Evolutionary conservation across 495 filamentous ascomycete genomes (phyloP), one percentile per base, ranked within the genome.

Genomic region (Penicillium fimorum): DNA sequence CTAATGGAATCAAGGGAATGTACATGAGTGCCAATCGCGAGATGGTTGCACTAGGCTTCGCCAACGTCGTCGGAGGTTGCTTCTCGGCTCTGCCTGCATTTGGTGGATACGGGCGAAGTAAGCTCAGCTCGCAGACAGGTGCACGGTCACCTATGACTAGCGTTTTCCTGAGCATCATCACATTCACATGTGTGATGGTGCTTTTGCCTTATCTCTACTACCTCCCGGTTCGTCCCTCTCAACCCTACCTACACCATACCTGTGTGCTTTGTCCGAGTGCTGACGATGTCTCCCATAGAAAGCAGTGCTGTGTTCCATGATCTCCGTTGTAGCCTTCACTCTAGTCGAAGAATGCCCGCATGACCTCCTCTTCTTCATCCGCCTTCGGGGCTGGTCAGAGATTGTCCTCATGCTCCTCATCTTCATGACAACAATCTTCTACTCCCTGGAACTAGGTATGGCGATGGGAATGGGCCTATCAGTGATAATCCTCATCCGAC

Each of bases 71-170:
- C 6, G 92, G 93, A n/a, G 87, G 89, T 1, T 89, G 90, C 63
- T 99, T 97, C 71, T 88, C 89, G 80, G 83, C 88, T 8, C 77
- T 99, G 5, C 94, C 94, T 10, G 91, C 90, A 1, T 99, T 97
- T 77, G 94, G 94, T 13, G 94, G 94, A 2, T 99, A 99, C 66
- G 94, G 93, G 29, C 81, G 94, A 63, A 96, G 90, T 74, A 99
- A 97, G 65, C 88, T 97, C 59, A 99, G 97, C 68, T 83, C 86
- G 38, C 85, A 87, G 25, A 97, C 94, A 0, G 94, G 94, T 44
- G 94, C 93, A 24, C 87, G 85, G 58, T 97, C 91, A 15, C 94
- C 93, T 1, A 92, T 99, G 89, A 89, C 86, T 62, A 93, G 87
- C 55, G 81, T 97, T 27, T 82, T 96, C 27, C 71, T 99, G 17